Conservation (phyloP, 2,329 filamentous ascomycete genomes). For the Beauveria sp. region DNA sequence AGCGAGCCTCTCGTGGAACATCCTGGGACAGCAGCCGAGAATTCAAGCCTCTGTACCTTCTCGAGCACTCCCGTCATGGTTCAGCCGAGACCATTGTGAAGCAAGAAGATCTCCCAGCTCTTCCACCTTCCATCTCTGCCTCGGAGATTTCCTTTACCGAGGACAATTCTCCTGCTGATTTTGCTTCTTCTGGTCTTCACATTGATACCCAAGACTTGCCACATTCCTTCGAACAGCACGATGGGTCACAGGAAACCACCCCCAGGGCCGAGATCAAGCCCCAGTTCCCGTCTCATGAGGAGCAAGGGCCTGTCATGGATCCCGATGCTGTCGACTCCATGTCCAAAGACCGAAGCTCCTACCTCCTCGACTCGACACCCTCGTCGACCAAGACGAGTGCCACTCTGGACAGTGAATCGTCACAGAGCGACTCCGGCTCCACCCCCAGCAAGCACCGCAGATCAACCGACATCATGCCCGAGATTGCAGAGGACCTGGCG, state of each 20-base stretch:
- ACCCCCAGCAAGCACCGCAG: slow-evolving; percentile 19
- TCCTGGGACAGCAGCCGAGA: slow-evolving; percentile 61
- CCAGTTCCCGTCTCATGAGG: slow-evolving; percentile 19
- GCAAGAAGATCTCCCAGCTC: slow-evolving; percentile 37
- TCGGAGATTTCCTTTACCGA: slow-evolving; percentile 23
- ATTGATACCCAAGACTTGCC: slow-evolving; percentile 33
- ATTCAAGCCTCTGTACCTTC: slow-evolving; percentile 73
- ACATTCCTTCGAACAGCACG: slow-evolving; percentile 33
- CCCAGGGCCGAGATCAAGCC: slow-evolving; percentile 50
- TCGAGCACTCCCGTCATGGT: slow-evolving; percentile 52
- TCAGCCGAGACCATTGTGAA: slow-evolving; percentile 25
- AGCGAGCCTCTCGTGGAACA: slow-evolving; percentile 41
- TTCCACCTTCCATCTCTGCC: slow-evolving; percentile 34
- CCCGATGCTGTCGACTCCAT: slow-evolving; percentile 32
- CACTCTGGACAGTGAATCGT: slow-evolving; percentile 17
- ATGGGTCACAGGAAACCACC: slow-evolving; percentile 59
- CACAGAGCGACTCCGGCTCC: slow-evolving; percentile 18
- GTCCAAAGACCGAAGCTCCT: slow-evolving; percentile 36
- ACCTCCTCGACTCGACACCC: slow-evolving; percentile 33
- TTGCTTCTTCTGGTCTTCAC: slow-evolving; percentile 24
- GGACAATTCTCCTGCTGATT: slow-evolving; percentile 20
- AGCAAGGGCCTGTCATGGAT: slow-evolving; percentile 24
- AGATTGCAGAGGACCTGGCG: slow-evolving; percentile 23
- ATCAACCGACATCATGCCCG: slow-evolving; percentile 13
- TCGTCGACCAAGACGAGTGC: slow-evolving; percentile 23